Evolutionary conservation across 2,329 filamentous ascomycete species (phyloP).

Genomic region (Alternaria tenuissima): DNA sequence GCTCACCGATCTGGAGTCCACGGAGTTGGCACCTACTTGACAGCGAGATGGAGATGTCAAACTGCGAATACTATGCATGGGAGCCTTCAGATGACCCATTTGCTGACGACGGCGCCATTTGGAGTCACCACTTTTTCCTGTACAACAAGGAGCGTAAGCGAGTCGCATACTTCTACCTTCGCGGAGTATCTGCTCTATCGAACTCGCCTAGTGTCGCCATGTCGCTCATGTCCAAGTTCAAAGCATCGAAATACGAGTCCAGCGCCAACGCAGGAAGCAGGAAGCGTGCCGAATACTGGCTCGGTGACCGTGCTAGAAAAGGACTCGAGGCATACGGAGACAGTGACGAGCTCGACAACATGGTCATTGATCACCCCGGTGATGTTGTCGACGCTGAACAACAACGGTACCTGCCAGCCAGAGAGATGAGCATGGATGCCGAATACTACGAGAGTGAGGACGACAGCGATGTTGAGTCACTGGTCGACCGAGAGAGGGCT

Average conservation of each 20-base stretch:
- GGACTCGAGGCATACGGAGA: constrained; percentile 55
- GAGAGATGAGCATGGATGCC: constrained; percentile 43
- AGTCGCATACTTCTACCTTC: constrained; percentile 91
- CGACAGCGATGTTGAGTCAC: constrained; percentile 46
- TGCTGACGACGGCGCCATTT: constrained; percentile 91
- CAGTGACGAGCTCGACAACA: constrained; percentile 55
- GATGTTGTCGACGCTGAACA: constrained; percentile 51
- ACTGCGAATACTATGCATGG: constrained; percentile 91
- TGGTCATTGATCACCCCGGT: constrained; percentile 50
- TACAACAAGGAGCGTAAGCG: constrained; percentile 93
- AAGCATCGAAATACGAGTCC: constrained; percentile 56
- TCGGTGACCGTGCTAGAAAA: constrained; percentile 70
- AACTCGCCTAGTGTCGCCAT: constrained; percentile 62
- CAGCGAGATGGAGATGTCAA: constrained; percentile 89
- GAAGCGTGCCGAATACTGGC: constrained; percentile 89
- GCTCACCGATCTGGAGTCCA: constrained; percentile 78
- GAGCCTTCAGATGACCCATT: constrained; percentile 89
- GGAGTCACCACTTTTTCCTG: constrained; percentile 96
- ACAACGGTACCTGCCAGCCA: constrained; percentile 46
- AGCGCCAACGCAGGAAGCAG: constrained; percentile 66
- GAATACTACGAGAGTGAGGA: constrained; percentile 45
- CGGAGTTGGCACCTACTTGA: constrained; percentile 93
- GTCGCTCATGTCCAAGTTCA: constrained; percentile 49
- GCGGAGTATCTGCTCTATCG: constrained; percentile 81
- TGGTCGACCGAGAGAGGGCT: constrained; percentile 38